A percentile compares a stretch with the other conserved stretches of the same genome.
Conservation (phyloP, 139 green algal species). For the Pleodorina starrii region DNA sequence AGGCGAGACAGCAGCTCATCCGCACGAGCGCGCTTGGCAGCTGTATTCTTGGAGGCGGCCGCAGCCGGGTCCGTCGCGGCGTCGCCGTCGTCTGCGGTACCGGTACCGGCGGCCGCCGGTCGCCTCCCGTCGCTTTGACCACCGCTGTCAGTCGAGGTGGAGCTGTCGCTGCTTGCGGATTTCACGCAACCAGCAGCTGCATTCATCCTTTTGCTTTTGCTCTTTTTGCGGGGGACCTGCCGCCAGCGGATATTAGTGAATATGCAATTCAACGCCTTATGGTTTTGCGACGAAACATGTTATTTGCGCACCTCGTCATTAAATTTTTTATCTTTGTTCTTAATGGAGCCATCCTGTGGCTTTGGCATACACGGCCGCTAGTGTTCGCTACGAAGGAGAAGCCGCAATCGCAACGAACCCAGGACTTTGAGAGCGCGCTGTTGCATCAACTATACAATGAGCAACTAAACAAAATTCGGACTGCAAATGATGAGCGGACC, state of each 20-base stretch:
- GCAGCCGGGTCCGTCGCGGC: background rate
- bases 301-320: background rate
- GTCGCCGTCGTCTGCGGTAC: background rate
- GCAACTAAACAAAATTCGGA: too few relatives aligned
- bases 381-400: too few relatives aligned
- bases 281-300: background rate
- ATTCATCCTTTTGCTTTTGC: too few relatives aligned
- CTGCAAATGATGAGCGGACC: too few relatives aligned
- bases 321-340: background rate
- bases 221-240: background rate
- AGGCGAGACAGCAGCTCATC: slow-evolving; percentile 11
- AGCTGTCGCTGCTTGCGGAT: too few relatives aligned
- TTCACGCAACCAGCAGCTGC: too few relatives aligned
- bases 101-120: too few relatives aligned
- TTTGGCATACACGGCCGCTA: background rate
- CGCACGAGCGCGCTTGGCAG: background rate
- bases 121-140: too few relatives aligned
- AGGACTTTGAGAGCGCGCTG: too few relatives aligned
- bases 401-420: too few relatives aligned
- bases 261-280: background rate
- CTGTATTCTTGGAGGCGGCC: background rate
- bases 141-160: too few relatives aligned
- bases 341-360: background rate
- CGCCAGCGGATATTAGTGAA: background rate
- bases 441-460: too few relatives aligned